Conservation (phyloP, 1,284 basidiomycete genomes). For the Fomitopsis pinicola region DNA sequence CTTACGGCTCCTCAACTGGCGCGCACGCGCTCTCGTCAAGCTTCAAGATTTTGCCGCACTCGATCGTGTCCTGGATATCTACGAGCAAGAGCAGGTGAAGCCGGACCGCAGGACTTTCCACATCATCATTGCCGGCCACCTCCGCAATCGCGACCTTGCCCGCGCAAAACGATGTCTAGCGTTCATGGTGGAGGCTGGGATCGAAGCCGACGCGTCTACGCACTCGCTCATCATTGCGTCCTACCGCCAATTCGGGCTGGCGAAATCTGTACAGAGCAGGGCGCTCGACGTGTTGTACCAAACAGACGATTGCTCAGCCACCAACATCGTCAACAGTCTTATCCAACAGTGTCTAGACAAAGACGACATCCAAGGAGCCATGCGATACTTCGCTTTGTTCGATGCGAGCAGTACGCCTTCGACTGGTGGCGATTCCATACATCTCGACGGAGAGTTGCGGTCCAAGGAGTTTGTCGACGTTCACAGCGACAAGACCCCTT, state of each 20-base stretch:
- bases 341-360: conserved; percentile 55
- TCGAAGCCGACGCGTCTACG: conserved; percentile 50
- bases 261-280: conserved; percentile 46
- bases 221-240: conserved; percentile 54
- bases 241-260: conserved; percentile 58
- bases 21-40: conserved; percentile 53
- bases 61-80: conserved; percentile 43
- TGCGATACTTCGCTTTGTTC: conserved; percentile 48
- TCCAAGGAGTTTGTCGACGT: neutral
- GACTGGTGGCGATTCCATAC: conserved; percentile 31
- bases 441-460: conserved; percentile 26
- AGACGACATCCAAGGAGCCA: conserved; percentile 43
- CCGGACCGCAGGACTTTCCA: conserved; percentile 64
- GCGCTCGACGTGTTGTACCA: conserved; percentile 44
- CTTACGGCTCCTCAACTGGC: conserved; percentile 64
- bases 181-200: conserved; percentile 52
- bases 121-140: conserved; percentile 56
- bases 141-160: conserved; percentile 62
- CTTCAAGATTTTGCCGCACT: conserved; percentile 43
- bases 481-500: neutral
- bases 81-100: conserved; percentile 37
- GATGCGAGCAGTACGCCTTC: conserved; percentile 22
- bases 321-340: conserved; percentile 57
- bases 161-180: conserved; percentile 48
- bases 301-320: conserved; percentile 37